phyloP scores from a whole-genome alignment of 305 asterid species.

The Euphrasia arctica region DNA sequence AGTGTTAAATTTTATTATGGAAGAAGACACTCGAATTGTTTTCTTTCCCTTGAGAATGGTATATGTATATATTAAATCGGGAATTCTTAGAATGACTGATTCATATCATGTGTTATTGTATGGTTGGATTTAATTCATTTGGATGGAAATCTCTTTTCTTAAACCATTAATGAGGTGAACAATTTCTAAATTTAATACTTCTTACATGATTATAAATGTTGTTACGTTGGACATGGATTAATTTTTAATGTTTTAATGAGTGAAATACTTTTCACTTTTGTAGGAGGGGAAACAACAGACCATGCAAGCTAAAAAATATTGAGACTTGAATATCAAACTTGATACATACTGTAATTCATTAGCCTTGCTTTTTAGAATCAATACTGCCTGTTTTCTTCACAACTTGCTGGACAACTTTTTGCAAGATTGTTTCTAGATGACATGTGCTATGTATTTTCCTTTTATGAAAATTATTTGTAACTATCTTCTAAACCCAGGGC shows the following conservation, averaged over 20 bases:
- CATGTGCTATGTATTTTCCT: background rate
- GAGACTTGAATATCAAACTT: background rate
- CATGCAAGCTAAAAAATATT: background rate
- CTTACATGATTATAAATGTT: background rate
- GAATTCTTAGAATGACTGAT: background rate
- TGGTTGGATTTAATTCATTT: too few relatives aligned
- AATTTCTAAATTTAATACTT: background rate
- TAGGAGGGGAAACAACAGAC: background rate
- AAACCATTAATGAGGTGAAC: background rate
- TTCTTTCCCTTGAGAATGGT: background rate
- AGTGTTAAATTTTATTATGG: slow-evolving; percentile 9
- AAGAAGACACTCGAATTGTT: background rate
- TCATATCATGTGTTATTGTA: background rate
- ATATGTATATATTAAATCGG: background rate
- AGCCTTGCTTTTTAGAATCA: background rate
- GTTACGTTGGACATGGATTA: background rate
- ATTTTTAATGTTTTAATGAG: background rate
- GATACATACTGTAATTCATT: background rate
- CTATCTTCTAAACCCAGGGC: slow-evolving; percentile 46
- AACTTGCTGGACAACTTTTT: background rate
- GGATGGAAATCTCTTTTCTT: background rate
- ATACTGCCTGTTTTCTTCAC: background rate
- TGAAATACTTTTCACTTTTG: background rate
- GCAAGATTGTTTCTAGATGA: slow-evolving; percentile 5
- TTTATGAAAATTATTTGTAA: slow-evolving; percentile 13